A percentile compares a stretch with the other conserved stretches of the same genome.
Conservation (phyloP, 768 basidiomycete species). For the Daedaleopsis nitida region DNA sequence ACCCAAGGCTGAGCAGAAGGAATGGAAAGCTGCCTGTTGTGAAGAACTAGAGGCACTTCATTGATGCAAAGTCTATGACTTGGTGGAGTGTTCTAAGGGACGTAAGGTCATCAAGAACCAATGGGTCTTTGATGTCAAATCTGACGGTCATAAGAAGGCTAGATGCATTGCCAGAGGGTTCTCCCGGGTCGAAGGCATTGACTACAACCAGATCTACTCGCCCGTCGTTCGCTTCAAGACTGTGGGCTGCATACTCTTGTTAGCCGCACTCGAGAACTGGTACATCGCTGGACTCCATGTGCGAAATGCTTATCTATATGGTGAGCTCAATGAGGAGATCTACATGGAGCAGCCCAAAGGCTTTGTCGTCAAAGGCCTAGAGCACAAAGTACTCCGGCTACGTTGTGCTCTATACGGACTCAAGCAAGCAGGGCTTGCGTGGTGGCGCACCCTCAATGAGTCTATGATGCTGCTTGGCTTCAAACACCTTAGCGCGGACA, state of each 20-base stretch:
- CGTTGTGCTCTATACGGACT: slow-evolving; percentile 31
- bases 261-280: slow-evolving; percentile 26
- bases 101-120: slow-evolving; percentile 26
- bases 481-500: slow-evolving; percentile 23
- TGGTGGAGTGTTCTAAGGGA: slow-evolving; percentile 24
- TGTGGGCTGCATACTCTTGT: slow-evolving; percentile 8
- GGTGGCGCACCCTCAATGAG: slow-evolving; percentile 23
- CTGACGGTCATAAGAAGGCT: slow-evolving; percentile 26
- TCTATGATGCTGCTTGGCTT: slow-evolving; percentile 27
- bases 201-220: slow-evolving; percentile 32
- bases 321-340: slow-evolving; percentile 30
- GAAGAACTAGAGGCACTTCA: slow-evolving; percentile 4
- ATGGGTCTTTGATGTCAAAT: slow-evolving; percentile 34
- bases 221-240: slow-evolving; percentile 30
- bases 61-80: slow-evolving; percentile 23
- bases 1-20: slow-evolving; percentile 5
- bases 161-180: slow-evolving; percentile 36
- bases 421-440: slow-evolving; percentile 33
- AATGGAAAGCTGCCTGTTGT: slow-evolving; percentile 3
- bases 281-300: slow-evolving; percentile 30
- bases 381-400: slow-evolving; percentile 28
- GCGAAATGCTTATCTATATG: slow-evolving; percentile 31
- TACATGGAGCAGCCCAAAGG: slow-evolving; percentile 33
- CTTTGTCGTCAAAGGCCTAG: slow-evolving; percentile 13
- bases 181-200: slow-evolving; percentile 32